A percentile compares a stretch with the other conserved stretches of the same genome.
phyloP scores from a whole-genome alignment of 257 asterid species.

The Nicotiana obtusifolia region DNA sequence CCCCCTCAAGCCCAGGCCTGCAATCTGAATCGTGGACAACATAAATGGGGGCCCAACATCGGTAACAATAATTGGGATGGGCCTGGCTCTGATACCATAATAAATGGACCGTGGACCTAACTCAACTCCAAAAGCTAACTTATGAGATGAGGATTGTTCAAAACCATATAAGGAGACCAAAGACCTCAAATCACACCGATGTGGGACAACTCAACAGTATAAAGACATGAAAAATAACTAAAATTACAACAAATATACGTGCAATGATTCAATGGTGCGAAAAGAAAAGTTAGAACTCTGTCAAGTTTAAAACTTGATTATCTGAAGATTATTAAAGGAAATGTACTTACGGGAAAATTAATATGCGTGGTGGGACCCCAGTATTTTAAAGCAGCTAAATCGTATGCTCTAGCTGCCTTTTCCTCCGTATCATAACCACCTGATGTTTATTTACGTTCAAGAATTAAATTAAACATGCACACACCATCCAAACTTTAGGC shows the following conservation, averaged over 20 bases:
- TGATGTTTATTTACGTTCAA: background rate
- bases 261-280: background rate
- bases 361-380: conserved; percentile 87
- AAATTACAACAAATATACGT: background rate
- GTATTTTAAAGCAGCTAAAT: conserved; percentile 83
- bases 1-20: too few species aligned
- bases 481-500: background rate
- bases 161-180: too few species aligned
- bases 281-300: background rate
- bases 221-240: background rate
- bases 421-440: conserved; percentile 94
- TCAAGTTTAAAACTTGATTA: background rate
- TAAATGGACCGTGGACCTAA: too few species aligned
- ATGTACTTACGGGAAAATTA: conserved; percentile 58
- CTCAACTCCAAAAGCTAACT: too few species aligned
- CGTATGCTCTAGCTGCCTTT: conserved; percentile 87
- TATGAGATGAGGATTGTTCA: too few species aligned
- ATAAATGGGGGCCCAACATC: too few species aligned
- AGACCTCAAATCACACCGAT: too few species aligned
- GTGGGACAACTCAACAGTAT: too few species aligned
- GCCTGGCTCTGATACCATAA: too few species aligned
- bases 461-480: background rate
- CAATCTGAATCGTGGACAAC: too few species aligned
- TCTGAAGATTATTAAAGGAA: background rate
- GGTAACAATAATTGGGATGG: too few species aligned